Conservation (phyloP, 257 asterid genomes). For the Solanum pennellii region DNA sequence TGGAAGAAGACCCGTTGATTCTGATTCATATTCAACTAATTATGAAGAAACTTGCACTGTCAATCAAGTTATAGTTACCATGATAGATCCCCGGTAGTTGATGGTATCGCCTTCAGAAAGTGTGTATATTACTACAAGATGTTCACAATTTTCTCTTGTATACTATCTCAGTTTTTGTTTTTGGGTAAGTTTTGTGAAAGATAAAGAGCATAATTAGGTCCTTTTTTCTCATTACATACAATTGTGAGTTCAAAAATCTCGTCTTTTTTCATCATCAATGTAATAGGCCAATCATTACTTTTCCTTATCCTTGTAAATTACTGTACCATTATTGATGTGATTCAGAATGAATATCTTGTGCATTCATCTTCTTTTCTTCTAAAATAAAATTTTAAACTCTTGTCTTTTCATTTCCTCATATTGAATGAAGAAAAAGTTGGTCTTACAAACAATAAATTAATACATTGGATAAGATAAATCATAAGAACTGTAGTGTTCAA, state of each 20-base stretch:
- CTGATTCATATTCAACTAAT: conserved; percentile 29
- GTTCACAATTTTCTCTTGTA: neutral
- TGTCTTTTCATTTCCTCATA: no score
- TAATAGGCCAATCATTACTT: neutral
- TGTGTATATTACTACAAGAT: neutral
- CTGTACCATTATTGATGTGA: neutral
- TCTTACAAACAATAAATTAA: no score
- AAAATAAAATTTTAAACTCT: no score
- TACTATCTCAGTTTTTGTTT: neutral
- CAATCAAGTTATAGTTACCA: conserved; percentile 48
- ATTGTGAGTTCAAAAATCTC: neutral
- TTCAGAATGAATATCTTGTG: neutral
- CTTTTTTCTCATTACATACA: neutral
- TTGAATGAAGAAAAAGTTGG: no score
- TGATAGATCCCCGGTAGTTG: conserved; percentile 41
- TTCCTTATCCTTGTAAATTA: neutral
- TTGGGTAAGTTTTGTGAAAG: neutral
- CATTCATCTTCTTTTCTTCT: neutral
- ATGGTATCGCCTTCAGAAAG: neutral
- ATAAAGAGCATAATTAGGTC: neutral
- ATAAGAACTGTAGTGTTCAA: no score
- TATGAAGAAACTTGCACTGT: conserved; percentile 50
- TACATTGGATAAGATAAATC: no score
- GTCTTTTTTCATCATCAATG: neutral
- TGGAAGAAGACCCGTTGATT: conserved; percentile 30